These are phyloP conservation scores for Thraustochytrium striatum DNA, from an alignment of 352 stramenopile genomes.

Conservation along the genomic window DNA sequence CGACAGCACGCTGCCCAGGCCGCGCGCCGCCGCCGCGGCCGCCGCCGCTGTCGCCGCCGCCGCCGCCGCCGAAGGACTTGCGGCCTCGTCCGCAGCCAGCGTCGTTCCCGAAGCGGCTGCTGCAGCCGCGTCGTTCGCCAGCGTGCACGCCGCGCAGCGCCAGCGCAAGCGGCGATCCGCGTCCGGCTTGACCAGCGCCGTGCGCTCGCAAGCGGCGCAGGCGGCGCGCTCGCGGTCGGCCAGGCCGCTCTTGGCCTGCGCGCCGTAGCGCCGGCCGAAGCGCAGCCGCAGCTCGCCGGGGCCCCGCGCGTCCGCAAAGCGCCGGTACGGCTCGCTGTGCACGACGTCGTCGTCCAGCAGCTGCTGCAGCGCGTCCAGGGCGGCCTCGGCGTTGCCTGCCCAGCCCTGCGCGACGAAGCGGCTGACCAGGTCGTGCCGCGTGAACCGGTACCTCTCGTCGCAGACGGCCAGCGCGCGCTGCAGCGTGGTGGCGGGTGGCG, in stretches of 20 bases:
- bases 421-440: not conserved
- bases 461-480: not conserved
- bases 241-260: constrained; percentile 5
- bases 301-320: not conserved
- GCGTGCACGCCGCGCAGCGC: constrained; percentile 4
- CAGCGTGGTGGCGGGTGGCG: not conserved
- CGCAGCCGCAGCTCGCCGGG: not conserved
- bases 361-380: constrained; percentile 28
- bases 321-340: constrained; percentile 5
- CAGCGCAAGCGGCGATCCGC: not conserved
- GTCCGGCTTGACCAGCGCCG: not conserved
- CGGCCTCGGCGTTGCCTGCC: not conserved
- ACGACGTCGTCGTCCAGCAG: constrained; percentile 29
- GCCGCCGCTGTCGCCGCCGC: too few species aligned
- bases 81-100: not conserved
- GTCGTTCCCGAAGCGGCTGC: not conserved
- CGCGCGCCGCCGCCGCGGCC: not conserved
- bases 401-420: not conserved
- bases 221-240: not conserved
- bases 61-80: too few species aligned
- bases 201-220: not conserved
- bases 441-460: too few species aligned
- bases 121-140: not conserved
- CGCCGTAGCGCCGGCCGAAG: not conserved
- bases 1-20: not conserved